phyloP scores from a whole-genome alignment of 2,329 filamentous ascomycete species.

The Mycosphaerella sp. region DNA sequence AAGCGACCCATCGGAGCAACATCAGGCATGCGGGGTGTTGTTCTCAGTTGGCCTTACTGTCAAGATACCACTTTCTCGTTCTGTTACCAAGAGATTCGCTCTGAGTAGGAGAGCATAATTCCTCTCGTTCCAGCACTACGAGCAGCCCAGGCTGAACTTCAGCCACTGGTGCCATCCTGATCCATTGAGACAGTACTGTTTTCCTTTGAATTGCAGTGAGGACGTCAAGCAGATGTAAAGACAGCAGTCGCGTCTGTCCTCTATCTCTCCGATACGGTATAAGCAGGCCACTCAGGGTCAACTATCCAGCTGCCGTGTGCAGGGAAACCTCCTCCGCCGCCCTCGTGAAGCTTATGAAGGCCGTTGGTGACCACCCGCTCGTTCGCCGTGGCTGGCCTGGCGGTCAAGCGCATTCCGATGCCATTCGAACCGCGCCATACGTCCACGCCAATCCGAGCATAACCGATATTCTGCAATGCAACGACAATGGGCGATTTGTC shows the following conservation, averaged over 20 bases:
- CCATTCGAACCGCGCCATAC: constrained; percentile 31
- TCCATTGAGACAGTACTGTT: background rate
- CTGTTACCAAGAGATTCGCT: too few species aligned
- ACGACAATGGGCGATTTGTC: constrained; percentile 34
- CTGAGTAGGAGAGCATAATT: too few species aligned
- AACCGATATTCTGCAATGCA: constrained; percentile 35
- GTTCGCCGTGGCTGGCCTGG: constrained; percentile 13
- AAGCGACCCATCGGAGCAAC: too few species aligned
- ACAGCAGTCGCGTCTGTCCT: constrained; percentile 6
- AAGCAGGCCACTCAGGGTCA: constrained; percentile 30
- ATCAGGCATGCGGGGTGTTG: too few species aligned
- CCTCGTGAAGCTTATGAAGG: constrained; percentile 31
- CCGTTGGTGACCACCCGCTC: constrained; percentile 27
- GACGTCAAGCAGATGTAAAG: background rate
- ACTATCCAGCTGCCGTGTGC: constrained; percentile 29
- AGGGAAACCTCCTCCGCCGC: constrained; percentile 15
- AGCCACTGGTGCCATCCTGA: too few species aligned
- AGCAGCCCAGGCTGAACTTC: too few species aligned
- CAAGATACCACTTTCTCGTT: too few species aligned
- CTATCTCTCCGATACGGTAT: constrained; percentile 12
- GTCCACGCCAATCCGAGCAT: constrained; percentile 35
- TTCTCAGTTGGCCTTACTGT: too few species aligned
- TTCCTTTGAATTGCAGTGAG: background rate
- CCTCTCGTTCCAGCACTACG: too few species aligned
- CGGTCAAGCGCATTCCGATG: constrained; percentile 30